These are phyloP conservation scores for Maudiozyma serrabonitensis DNA, from an alignment of 805 yeast genomes.

Conservation along the genomic window DNA sequence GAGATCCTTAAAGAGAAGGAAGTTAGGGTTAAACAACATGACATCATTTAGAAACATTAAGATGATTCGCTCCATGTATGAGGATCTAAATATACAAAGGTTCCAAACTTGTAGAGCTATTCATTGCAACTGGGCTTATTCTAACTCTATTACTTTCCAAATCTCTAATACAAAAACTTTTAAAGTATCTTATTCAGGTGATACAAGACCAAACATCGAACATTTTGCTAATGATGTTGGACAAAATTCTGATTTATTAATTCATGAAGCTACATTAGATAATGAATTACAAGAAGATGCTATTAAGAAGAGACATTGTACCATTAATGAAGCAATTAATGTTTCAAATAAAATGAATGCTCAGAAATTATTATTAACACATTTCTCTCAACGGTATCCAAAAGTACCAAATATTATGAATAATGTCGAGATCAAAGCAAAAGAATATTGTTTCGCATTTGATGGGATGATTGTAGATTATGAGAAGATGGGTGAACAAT, in stretches of 20 bases:
- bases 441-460: constrained; percentile 44
- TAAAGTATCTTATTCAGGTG: constrained; percentile 86
- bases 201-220: constrained; percentile 69
- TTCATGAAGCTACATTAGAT: constrained; percentile 92
- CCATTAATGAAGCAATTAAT: constrained; percentile 75
- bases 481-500: constrained; percentile 35
- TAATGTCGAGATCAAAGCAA: constrained; percentile 19
- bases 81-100: constrained; percentile 34
- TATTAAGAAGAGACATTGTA: constrained; percentile 69
- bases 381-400: constrained; percentile 85
- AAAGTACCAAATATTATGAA: constrained; percentile 36
- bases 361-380: constrained; percentile 65
- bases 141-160: constrained; percentile 44
- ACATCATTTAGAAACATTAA: constrained; percentile 22
- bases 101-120: constrained; percentile 63
- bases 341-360: constrained; percentile 68
- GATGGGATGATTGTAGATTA: constrained; percentile 52
- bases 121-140: constrained; percentile 80
- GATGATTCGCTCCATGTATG: constrained; percentile 30
- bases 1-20: constrained; percentile 11
- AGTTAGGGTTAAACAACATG: constrained; percentile 16
- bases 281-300: constrained; percentile 75
- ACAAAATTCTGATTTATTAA: constrained; percentile 52
- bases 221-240: constrained; percentile 58
- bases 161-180: constrained; percentile 32